Evolutionary conservation across 2,329 filamentous ascomycete genomes (phyloP), one percentile per base, ranked within the genome.

Genomic region (Fusarium burgessii): DNA sequence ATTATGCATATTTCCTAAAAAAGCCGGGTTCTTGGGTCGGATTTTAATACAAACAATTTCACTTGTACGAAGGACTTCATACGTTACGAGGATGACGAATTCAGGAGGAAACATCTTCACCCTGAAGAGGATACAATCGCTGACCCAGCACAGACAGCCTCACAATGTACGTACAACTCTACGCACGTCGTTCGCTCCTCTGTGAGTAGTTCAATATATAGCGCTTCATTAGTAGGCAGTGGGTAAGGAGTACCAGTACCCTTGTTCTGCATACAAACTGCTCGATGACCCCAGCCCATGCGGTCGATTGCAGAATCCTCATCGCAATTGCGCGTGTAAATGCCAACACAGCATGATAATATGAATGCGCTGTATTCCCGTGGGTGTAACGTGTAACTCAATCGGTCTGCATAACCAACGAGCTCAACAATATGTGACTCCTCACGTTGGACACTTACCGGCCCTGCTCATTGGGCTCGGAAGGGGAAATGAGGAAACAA

Each of bases 241-340:
- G 27, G 27, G 27, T 29, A 29, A 7, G 10, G 27, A 7, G 10
- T 29, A 13, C 47, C 3, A 40, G 25, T 7, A 36, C 25, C 20
- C n/a, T 40, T 9, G 12, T n/a, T 20, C 33, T 25, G n/a, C 20
- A 35, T 14, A 12, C 12, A n/a, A 32, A 27, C 32, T 32, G 32
- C 17, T 29, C 17, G 25, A 46, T 25, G n/a, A 23, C 14, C n/a
- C 29, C 12, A 18, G 12, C 17, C 14, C 25, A 32, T 32, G 18
- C 25, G 49, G 33, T 6, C 27, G 35, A 29, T 42, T 54, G 50
- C 36, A 54, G 36, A 41, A 52, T 14, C 23, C 36, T 23, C 25
- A 54, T 54, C 50, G 25, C 4, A 10, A n/a, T 38, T 51, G 23
- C 47, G 36, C 13, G 14, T 20, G 35, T 11, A 7, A 20, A 17